Conservation (phyloP, 2,329 filamentous ascomycete genomes). For the Verticillium dahliae region DNA sequence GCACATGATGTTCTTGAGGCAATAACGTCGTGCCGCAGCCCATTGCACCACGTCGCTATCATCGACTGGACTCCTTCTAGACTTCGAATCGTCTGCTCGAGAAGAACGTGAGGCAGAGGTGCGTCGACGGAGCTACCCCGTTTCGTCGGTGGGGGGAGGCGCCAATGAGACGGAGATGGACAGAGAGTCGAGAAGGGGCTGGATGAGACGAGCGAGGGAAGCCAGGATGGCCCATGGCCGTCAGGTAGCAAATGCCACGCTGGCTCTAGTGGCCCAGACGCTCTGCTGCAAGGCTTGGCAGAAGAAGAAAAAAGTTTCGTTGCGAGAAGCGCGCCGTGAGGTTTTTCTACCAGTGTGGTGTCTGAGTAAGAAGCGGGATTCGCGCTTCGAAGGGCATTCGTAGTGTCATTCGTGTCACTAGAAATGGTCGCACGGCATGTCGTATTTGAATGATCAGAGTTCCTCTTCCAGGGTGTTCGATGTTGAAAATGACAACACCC, state of each 20-base stretch:
- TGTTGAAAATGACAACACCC: too few relatives aligned
- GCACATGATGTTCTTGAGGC: not conserved
- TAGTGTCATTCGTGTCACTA: not conserved
- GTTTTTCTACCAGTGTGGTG: not conserved
- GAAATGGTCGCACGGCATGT: not conserved
- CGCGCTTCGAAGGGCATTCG: not conserved
- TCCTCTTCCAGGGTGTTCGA: too few relatives aligned
- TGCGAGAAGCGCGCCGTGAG: not conserved
- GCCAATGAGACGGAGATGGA: not conserved
- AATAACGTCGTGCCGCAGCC: not conserved
- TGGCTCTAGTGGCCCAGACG: not conserved
- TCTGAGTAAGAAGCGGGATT: not conserved
- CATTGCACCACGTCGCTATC: not conserved
- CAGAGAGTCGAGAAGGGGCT: not conserved
- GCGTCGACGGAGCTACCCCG: not conserved
- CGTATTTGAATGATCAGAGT: too few relatives aligned
- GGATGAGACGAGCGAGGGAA: not conserved
- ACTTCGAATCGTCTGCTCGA: not conserved
- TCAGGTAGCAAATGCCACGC: not conserved
- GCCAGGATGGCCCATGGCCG: not conserved
- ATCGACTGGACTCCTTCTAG: not conserved
- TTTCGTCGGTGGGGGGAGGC: not conserved
- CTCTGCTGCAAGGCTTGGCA: not conserved
- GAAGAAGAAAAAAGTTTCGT: not conserved
- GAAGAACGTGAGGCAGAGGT: not conserved